A percentile compares a stretch with the other conserved stretches of the same genome.
Evolutionary conservation across 1,284 basidiomycete species (phyloP).

Genomic region (Inonotus obliquus): DNA sequence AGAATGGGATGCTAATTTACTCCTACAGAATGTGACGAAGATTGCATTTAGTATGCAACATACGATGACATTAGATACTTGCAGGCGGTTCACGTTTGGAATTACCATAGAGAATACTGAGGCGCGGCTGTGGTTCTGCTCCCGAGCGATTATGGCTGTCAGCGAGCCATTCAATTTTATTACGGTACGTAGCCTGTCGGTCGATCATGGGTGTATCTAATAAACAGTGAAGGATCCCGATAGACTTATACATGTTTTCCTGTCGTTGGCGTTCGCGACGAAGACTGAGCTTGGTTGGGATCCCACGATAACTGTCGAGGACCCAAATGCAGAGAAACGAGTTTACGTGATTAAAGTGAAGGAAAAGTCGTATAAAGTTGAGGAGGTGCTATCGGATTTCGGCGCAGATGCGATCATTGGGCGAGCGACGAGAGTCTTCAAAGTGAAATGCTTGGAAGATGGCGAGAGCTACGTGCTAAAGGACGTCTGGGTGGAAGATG

Average conservation of each 20-base stretch:
- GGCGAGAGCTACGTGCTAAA: background rate
- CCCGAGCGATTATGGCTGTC: background rate
- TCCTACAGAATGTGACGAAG: slow-evolving; percentile 18
- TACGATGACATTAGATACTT: slow-evolving; percentile 18
- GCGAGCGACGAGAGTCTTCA: background rate
- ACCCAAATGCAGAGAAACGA: background rate
- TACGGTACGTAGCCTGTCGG: background rate
- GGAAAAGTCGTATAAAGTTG: background rate
- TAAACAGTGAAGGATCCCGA: background rate
- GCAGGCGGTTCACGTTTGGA: slow-evolving; percentile 18
- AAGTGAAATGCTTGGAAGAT: background rate
- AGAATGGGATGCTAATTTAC: background rate
- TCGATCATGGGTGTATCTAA: background rate
- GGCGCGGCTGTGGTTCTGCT: slow-evolving; percentile 15
- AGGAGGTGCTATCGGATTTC: slow-evolving; percentile 2
- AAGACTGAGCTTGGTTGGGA: slow-evolving; percentile 8
- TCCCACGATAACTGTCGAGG: background rate
- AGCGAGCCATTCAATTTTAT: slow-evolving; percentile 6
- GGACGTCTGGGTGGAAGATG: slow-evolving; percentile 1
- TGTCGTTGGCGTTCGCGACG: slow-evolving; percentile 4
- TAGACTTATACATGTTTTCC: background rate
- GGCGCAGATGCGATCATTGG: background rate
- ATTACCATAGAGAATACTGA: slow-evolving; percentile 16
- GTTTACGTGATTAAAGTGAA: background rate
- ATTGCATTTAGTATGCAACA: slow-evolving; percentile 17